Percentiles rank a stretch among this genome's conserved stretches.
Conservation (phyloP, 108 stramenopile species). For the Thalassiosira profunda region DNA sequence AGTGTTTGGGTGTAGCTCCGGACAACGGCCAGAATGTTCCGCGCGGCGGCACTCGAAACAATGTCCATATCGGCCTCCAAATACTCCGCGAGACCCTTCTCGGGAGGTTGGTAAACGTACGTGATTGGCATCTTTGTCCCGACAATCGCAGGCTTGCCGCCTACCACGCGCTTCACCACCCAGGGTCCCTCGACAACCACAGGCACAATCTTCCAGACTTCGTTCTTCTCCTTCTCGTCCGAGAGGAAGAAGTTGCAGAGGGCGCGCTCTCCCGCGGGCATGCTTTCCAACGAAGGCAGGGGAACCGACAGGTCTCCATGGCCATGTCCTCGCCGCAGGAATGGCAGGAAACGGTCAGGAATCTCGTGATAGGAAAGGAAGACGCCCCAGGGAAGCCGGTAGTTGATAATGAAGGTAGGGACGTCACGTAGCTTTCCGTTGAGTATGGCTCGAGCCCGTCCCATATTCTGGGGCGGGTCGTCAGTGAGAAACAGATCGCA, state of each 20-base stretch:
- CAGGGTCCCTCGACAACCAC: constrained; percentile 87
- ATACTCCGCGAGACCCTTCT: constrained; percentile 56
- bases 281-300: constrained; percentile 45
- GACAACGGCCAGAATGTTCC: constrained; percentile 81
- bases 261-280: constrained; percentile 61
- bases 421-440: constrained; percentile 72
- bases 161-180: constrained; percentile 82
- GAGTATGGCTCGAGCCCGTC: constrained; percentile 65
- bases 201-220: constrained; percentile 75
- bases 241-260: constrained; percentile 63
- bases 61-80: constrained; percentile 90
- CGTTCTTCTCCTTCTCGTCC: constrained; percentile 60
- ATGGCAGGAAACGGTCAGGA: constrained; percentile 72
- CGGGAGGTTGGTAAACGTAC: constrained; percentile 64
- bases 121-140: constrained; percentile 78
- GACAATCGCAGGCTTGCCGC: constrained; percentile 85
- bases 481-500: constrained; percentile 89
- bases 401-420: constrained; percentile 91
- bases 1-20: constrained; percentile 77
- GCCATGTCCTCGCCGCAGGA: constrained; percentile 47
- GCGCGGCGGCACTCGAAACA: constrained; percentile 78
- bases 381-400: constrained; percentile 91
- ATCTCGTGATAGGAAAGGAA: constrained; percentile 87
- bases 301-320: constrained; percentile 47
- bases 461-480: constrained; percentile 73